Evolutionary conservation across 371 early-diverging fungal genomes (phyloP), one percentile per base, ranked within the genome.

Genomic region (Syncephalastrum sp.): DNA sequence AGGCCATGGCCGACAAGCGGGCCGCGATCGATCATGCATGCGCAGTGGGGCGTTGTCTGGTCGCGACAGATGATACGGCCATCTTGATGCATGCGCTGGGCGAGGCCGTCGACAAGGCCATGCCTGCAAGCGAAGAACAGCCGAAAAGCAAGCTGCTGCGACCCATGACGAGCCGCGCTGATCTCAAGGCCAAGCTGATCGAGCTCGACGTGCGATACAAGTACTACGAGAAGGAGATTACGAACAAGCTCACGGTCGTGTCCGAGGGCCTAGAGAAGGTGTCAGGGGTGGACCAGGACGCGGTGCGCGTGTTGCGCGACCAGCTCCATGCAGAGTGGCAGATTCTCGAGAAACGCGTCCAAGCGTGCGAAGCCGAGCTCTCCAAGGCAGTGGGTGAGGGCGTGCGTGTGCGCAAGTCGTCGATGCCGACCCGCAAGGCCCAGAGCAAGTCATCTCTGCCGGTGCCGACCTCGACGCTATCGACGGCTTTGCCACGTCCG

Each of bases 191-290:
- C 0, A 65, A 75, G 47, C 60, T 63, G 41, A 81, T 82, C 54
- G 84, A 84, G 50, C 64, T 83, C 2, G 80, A 79, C 15, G 75
- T 80, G 0, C 68, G 81, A n/a, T 83, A 78, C 72, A 78, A 77
- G 27, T 73, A 81, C 44, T 78, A 75, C 53, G 79, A 79, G 43
- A 75, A 69, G 2, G 68, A 69, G 8, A 74, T 83, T 41, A 52
- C 67, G 24, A 64, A 73, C 47, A 65, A 74, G 42, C 45, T 84
- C 23, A 67, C 76, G 1, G 56, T 57, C 2, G 38, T 33, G 38
- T 5, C 38, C 5, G 38, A 33, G 12, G 12, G 38, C 10, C 10
- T 33, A 2, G 12, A 33, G 38, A 33, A 10, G 10, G 38, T 33
- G 38, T 51, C 42, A 3, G 25, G 47, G 8, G 50, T 15, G 44